Evolutionary conservation across 2,329 filamentous ascomycete species (phyloP).

Genomic region (Ascochyta viciae-villosae): DNA sequence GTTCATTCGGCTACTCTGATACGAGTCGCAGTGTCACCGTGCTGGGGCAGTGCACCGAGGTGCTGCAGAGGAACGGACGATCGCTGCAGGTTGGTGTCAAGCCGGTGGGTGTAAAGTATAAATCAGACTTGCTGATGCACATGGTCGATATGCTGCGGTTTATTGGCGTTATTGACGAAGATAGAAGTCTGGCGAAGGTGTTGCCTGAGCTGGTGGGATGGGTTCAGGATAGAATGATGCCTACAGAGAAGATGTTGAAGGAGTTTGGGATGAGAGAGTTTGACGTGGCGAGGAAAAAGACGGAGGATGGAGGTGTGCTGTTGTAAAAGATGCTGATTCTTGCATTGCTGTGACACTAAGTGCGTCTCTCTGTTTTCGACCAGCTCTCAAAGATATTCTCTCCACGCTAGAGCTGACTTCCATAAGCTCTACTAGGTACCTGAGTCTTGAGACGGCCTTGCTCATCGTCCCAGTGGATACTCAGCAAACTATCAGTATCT

Average conservation of each 20-base stretch:
- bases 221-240: conserved; percentile 17
- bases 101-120: conserved; percentile 26
- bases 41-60: conserved; percentile 23
- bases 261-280: conserved; percentile 19
- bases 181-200: conserved; percentile 23
- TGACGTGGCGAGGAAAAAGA: conserved; percentile 19
- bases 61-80: conserved; percentile 23
- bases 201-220: conserved; percentile 24
- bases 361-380: no score
- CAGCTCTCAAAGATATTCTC: no score
- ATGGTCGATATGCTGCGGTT: conserved; percentile 23
- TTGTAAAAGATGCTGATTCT: no score
- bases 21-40: conserved; percentile 20
- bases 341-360: no score
- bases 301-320: conserved; percentile 21
- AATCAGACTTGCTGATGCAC: conserved; percentile 22
- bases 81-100: conserved; percentile 25
- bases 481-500: background rate
- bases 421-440: no score
- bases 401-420: no score
- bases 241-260: conserved; percentile 23
- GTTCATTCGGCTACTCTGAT: conserved; percentile 18
- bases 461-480: background rate
- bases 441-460: background rate
- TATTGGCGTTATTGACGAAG: conserved; percentile 24